Conservation (phyloP, 2,329 filamentous ascomycete species). For the Ceratocystis huliohia region DNA sequence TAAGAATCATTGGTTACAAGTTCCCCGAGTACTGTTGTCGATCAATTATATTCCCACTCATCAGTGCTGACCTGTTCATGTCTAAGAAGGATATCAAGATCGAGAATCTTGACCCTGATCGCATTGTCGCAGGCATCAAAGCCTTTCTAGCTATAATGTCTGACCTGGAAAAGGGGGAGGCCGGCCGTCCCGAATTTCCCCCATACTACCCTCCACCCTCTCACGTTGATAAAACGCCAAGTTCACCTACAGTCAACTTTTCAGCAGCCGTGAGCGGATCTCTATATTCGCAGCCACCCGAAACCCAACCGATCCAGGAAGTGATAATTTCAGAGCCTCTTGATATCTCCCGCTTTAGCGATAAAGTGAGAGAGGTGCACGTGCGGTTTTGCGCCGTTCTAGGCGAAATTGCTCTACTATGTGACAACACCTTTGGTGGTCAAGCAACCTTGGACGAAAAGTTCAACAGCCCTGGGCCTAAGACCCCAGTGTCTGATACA, state of each 20-base stretch:
- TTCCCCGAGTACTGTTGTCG: slow-evolving; percentile 89
- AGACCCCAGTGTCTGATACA: slow-evolving; percentile 87
- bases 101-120: slow-evolving; percentile 88
- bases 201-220: slow-evolving; percentile 37
- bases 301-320: slow-evolving; percentile 26
- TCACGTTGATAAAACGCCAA: slow-evolving; percentile 35
- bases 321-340: slow-evolving; percentile 39
- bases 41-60: slow-evolving; percentile 83
- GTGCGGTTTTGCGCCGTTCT: slow-evolving; percentile 86
- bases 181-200: slow-evolving; percentile 71
- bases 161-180: slow-evolving; percentile 75
- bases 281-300: slow-evolving; percentile 24
- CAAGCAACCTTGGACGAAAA: slow-evolving; percentile 94
- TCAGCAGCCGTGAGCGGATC: slow-evolving; percentile 17
- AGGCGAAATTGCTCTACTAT: slow-evolving; percentile 90
- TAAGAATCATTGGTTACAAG: slow-evolving; percentile 87
- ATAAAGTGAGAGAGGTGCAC: slow-evolving; percentile 74
- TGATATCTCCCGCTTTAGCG: slow-evolving; percentile 53
- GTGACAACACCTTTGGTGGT: slow-evolving; percentile 92
- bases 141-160: slow-evolving; percentile 88
- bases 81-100: slow-evolving; percentile 66
- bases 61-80: slow-evolving; percentile 81
- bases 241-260: slow-evolving; percentile 36
- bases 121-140: slow-evolving; percentile 92
- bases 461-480: slow-evolving; percentile 69